Conservation (phyloP, 345 rosid species). For the Dimocarpus longan region DNA sequence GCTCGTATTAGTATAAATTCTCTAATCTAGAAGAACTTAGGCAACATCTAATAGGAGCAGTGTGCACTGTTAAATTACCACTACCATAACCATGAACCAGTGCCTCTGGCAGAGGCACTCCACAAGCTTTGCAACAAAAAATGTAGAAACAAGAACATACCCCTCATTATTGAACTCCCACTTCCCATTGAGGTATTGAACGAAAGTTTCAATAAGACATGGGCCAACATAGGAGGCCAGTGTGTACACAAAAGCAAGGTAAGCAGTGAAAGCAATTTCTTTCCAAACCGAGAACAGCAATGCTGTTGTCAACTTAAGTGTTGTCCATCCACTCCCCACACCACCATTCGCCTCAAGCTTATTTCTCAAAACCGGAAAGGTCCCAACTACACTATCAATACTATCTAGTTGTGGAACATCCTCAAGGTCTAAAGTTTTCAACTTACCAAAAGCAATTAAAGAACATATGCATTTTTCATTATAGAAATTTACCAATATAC, state of each 20-base stretch:
- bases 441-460: slow-evolving; percentile 36
- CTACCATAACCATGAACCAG: background rate
- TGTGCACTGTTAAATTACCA: no score
- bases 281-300: slow-evolving; percentile 40
- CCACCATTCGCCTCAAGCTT: slow-evolving; percentile 37
- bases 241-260: slow-evolving; percentile 30
- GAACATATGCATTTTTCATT: no score
- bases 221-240: slow-evolving; percentile 42
- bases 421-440: slow-evolving; percentile 39
- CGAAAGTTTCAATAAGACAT: slow-evolving; percentile 35
- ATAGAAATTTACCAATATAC: no score
- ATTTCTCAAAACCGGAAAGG: slow-evolving; percentile 28
- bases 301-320: slow-evolving; percentile 38
- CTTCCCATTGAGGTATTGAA: slow-evolving; percentile 36
- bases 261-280: slow-evolving; percentile 31
- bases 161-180: slow-evolving; percentile 29
- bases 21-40: background rate
- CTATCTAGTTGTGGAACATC: slow-evolving; percentile 51
- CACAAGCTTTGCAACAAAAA: slow-evolving; percentile 36
- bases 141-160: slow-evolving; percentile 28
- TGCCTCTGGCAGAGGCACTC: slow-evolving; percentile 34
- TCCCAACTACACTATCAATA: slow-evolving; percentile 35
- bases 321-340: slow-evolving; percentile 32
- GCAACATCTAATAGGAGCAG: background rate
- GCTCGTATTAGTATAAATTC: background rate